Base-by-base conservation (phyloP, 2,329 filamentous ascomycete genomes). In the Claviceps spartinae region DNA sequence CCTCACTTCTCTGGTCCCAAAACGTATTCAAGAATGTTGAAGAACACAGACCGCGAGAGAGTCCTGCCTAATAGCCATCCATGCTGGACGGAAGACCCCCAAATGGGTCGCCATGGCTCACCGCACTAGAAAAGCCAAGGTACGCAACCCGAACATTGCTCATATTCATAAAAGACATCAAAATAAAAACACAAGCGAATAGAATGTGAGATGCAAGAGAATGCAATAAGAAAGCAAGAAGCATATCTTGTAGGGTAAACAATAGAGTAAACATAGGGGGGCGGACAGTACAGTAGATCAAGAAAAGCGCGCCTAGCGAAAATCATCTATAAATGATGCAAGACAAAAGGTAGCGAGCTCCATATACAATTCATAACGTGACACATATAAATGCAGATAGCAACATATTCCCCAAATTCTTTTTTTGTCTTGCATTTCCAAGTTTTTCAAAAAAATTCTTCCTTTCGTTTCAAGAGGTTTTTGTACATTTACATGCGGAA, bases 351-450 rank as follows among this genome's bases (percentile, higher is more conserved):
- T 52, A 54, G 52, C 58, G 20, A 57, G 57, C 54, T 62, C 59
- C 60, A 60, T 63, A 58, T 66, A 66, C 61, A 66, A 54, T 65
- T 66, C 62, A 68, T 53, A 56, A 57, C 57, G 49, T 58, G 50
- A 56, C 54, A 53, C 56, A 54, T 49, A 55, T 40, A 38, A 22
- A 34, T 43, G 44, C 20, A 47, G 47, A 54, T 43, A 22, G 44
- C 6, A 50, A 48, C 8, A 20, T 22, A 36, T 54, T 47, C 51
- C 26, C 24, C 52, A 38, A 26, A 49, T 53, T 52, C 52, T 37
- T 45, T 9, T 47, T n/a, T 20, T 20, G n/a, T 30, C 20, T 22
- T 56, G 34, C 7, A 7, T 56, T 57, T 58, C 56, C 30, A 26
- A 36, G 26, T 36, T 22, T 49, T 18, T 49, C n/a, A 14, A 24